Base-by-base conservation (phyloP, 2,329 filamentous ascomycete genomes). In the Purpureocillium takamizusanense region DNA sequence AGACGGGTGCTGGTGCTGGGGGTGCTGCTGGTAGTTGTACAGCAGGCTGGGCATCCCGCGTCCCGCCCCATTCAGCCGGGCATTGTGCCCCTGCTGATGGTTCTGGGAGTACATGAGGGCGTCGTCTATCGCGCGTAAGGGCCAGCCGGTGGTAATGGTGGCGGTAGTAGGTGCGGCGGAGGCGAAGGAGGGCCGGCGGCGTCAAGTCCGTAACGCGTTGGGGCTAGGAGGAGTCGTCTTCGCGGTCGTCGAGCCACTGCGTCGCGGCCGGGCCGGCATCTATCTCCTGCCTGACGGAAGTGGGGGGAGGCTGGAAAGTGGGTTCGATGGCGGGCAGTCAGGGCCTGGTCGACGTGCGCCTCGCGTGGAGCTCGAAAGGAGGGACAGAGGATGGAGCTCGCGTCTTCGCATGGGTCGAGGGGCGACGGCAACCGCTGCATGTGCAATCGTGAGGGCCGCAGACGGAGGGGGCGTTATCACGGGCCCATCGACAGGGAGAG, bases 71-170 rank as follows among this genome's bases (percentile, higher is more conserved):
- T 87, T 88, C 62, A 87, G 74, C 64, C 85, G 80, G 64, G 75
- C 76, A 66, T 81, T 81, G 59, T 86, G 83, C 59, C 78, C 78
- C 65, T 81, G 79, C 57, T 84, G 79, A 58, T 75, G 79, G 56
- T 71, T 72, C 61, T 85, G 80, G 55, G 77, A 78, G 70, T 82
- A 88, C 83, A 88, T 88, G 59, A 72, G 71, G 61, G 48, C 38
- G 21, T n/a, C n/a, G n/a, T 25, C 21, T 25, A 25, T 25, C 21
- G 21, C 21, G 21, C 21, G 21, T 10, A 10, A 6, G 21, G 21
- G 21, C 21, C 21, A 25, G 21, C 5, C 5, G 21, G 21, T 25
- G 21, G 21, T 25, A 10, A 10, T 5, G 10, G 21, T 25, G 21
- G 21, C 10, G 21, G 5, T 10, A 10, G 21, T 25, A n/a, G n/a